A percentile compares a stretch with the other conserved stretches of the same genome.
Evolutionary conservation across 2,329 filamentous ascomycete species (phyloP).

Genomic region (Botrytis sinoallii): DNA sequence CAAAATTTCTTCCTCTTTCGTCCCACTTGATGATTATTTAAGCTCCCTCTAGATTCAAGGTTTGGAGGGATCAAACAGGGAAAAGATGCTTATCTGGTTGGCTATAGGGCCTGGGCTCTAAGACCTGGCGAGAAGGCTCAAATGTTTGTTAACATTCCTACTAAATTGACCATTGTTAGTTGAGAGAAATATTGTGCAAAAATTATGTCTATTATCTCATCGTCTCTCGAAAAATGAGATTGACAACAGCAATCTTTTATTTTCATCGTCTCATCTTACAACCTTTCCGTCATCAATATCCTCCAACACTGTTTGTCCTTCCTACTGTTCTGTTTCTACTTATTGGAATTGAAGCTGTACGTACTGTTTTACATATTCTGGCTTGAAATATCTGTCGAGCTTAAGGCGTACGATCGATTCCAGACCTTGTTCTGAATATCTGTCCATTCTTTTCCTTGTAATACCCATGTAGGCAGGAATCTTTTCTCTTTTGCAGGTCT

Average conservation of each 20-base stretch:
- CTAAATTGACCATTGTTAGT: neutral
- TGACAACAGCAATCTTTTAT: neutral
- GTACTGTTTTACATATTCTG: neutral
- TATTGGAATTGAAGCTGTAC: neutral
- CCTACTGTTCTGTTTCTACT: neutral
- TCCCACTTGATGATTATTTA: neutral
- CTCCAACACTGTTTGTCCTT: neutral
- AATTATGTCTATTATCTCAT: neutral
- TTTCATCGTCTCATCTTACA: neutral
- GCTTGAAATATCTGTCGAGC: neutral
- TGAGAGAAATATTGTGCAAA: neutral
- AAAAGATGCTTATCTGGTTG: neutral
- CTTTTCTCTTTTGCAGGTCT: no score
- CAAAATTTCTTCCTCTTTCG: neutral
- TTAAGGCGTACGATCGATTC: no score
- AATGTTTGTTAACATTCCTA: fast-evolving
- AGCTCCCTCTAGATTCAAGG: neutral
- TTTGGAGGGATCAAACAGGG: neutral
- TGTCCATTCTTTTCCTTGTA: no score
- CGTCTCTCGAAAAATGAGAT: neutral
- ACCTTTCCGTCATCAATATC: neutral
- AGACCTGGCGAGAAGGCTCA: neutral
- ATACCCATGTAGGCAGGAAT: no score
- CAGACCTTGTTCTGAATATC: no score
- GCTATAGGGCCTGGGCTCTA: neutral